Evolutionary conservation across 1,284 basidiomycete species (phyloP).

Genomic region (Ceratorhiza oryzae-sativae): DNA sequence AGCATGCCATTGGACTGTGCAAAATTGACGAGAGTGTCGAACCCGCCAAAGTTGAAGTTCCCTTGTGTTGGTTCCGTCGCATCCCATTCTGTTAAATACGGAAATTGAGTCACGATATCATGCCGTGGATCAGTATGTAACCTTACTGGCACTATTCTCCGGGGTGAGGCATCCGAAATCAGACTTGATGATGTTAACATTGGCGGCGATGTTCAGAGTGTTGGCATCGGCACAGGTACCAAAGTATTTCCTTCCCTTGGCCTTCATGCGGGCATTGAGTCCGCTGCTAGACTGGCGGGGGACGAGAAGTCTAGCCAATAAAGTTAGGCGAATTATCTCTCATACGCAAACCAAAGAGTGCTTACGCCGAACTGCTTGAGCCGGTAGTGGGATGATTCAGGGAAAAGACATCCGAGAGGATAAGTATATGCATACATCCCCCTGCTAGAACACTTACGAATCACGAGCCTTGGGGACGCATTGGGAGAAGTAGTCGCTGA

Average conservation of each 20-base stretch:
- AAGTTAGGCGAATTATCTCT: too few species aligned
- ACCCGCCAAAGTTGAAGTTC: not conserved
- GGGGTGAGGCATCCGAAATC: constrained; percentile 21
- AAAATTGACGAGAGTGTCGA: constrained; percentile 7
- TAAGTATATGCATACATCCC: too few species aligned
- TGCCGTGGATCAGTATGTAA: not conserved
- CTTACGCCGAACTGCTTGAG: too few species aligned
- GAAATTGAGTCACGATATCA: not conserved
- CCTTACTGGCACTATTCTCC: constrained; percentile 23
- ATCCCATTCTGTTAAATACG: constrained; percentile 13
- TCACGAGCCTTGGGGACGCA: constrained; percentile 8
- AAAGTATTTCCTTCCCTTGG: constrained; percentile 28
- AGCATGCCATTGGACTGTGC: constrained; percentile 2
- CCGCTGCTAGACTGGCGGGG: too few species aligned
- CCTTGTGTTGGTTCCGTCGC: not conserved
- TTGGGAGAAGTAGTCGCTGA: constrained; percentile 20
- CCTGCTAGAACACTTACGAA: too few species aligned
- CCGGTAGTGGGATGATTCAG: too few species aligned
- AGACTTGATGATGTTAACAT: not conserved
- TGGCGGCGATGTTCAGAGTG: not conserved
- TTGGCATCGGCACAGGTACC: constrained; percentile 16
- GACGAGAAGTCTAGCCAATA: too few species aligned
- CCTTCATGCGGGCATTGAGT: not conserved
- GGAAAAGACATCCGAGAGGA: too few species aligned
- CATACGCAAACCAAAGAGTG: too few species aligned